Conservation (phyloP, 306 rosid genomes). For the Lathyrus oleraceus region DNA sequence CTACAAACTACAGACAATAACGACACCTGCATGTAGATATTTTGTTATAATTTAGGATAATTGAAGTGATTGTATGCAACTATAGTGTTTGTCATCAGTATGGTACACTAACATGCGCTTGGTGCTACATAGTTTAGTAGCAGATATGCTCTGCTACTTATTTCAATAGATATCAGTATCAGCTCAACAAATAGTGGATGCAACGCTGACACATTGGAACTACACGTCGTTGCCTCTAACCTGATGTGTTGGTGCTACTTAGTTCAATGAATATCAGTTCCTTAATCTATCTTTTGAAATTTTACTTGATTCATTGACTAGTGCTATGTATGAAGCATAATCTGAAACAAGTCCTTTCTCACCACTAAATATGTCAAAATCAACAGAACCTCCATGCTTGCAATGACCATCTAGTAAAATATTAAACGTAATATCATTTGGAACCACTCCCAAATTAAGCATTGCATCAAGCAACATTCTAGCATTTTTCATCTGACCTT, state of each 20-base stretch:
- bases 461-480: slow-evolving; percentile 77
- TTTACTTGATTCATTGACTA: slow-evolving; percentile 52
- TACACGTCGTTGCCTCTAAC: background rate
- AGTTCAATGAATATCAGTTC: slow-evolving; percentile 47
- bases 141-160: too few relatives aligned
- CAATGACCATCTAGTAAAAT: slow-evolving; percentile 87
- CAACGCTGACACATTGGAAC: too few relatives aligned
- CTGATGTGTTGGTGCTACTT: background rate
- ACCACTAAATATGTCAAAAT: slow-evolving; percentile 45
- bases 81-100: background rate
- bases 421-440: slow-evolving; percentile 83
- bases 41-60: background rate
- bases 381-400: slow-evolving; percentile 55
- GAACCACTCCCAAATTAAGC: slow-evolving; percentile 78
- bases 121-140: too few relatives aligned
- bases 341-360: slow-evolving; percentile 75
- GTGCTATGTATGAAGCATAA: slow-evolving; percentile 69
- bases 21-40: background rate
- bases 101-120: background rate
- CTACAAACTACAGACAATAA: background rate
- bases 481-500: slow-evolving; percentile 96
- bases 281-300: slow-evolving; percentile 43
- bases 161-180: too few relatives aligned
- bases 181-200: too few relatives aligned
- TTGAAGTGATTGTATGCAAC: background rate